A percentile compares a stretch with the other conserved stretches of the same genome.
phyloP scores from a whole-genome alignment of 2,329 filamentous ascomycete species.

The Eurotiales sp. region DNA sequence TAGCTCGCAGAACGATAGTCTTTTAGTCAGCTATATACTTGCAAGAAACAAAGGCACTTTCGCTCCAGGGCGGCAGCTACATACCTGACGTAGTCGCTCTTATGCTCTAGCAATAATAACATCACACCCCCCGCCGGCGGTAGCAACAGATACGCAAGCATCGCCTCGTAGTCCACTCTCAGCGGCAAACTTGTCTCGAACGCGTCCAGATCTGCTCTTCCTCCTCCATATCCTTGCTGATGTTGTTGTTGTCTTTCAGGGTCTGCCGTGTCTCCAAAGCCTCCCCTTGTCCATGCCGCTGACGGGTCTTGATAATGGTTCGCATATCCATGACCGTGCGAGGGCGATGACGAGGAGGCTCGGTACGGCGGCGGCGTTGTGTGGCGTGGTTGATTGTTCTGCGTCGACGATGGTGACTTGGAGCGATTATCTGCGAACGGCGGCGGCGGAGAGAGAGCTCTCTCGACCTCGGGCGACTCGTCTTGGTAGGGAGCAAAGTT shows the following conservation, averaged over 20 bases:
- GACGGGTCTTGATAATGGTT: constrained; percentile 2
- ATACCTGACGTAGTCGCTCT: constrained; percentile 94
- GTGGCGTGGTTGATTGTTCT: constrained; percentile 13
- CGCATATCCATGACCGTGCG: constrained; percentile 9
- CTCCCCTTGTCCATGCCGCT: constrained; percentile 25
- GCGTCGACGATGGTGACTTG: constrained; percentile 53
- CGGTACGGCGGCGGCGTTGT: constrained; percentile 8
- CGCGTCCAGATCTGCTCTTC: constrained; percentile 65
- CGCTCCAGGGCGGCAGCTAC: too few species aligned
- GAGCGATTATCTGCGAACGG: constrained; percentile 38
- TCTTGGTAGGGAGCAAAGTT: constrained; percentile 98
- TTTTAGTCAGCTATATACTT: background rate
- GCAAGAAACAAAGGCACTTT: too few species aligned
- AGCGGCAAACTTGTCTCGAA: constrained; percentile 90
- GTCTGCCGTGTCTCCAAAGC: constrained; percentile 17
- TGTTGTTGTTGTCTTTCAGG: constrained; percentile 14
- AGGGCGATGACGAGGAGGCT: background rate
- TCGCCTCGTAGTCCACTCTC: constrained; percentile 84
- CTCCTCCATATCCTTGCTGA: constrained; percentile 43
- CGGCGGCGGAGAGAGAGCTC: constrained; percentile 68
- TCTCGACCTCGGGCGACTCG: constrained; percentile 76
- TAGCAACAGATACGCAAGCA: constrained; percentile 78
- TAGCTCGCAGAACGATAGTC: background rate
- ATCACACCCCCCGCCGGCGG: constrained; percentile 84
- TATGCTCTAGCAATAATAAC: constrained; percentile 80